Evolutionary conservation across 257 asterid genomes (phyloP).

Genomic region (Solanum arcanum): DNA sequence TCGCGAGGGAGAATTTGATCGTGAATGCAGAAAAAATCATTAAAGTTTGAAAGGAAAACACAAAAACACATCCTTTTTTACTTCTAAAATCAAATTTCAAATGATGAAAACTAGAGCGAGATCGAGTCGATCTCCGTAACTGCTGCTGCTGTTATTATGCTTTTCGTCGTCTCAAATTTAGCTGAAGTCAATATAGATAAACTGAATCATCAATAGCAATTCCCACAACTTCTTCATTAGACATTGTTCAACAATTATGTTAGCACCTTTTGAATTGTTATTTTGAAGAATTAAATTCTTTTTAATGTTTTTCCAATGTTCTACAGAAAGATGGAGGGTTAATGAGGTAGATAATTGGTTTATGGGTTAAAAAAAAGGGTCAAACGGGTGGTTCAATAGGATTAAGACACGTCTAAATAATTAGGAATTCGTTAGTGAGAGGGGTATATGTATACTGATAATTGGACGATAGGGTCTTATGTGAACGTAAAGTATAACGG

Average conservation of each 20-base stretch:
- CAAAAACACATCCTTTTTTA: background rate
- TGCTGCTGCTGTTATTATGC: background rate
- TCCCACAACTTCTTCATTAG: no score
- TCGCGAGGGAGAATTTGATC: constrained; percentile 79
- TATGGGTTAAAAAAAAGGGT: no score
- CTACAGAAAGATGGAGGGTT: background rate
- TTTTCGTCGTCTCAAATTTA: background rate
- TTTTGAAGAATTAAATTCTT: background rate
- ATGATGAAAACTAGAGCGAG: background rate
- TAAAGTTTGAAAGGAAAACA: constrained; percentile 26
- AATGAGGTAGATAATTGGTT: no score
- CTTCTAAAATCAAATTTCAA: background rate
- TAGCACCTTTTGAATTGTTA: background rate
- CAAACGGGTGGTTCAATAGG: no score
- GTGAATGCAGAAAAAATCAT: constrained; percentile 75
- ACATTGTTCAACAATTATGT: no score
- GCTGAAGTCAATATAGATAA: no score
- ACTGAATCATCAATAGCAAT: no score
- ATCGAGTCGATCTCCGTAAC: background rate
- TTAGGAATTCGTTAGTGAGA: no score
- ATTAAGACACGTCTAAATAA: no score
- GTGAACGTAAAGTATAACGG: no score
- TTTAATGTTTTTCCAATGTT: background rate
- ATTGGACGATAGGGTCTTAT: no score
- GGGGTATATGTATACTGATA: no score